Base-by-base conservation (phyloP, 331 rosid species). In the Arachis monticola region DNA sequence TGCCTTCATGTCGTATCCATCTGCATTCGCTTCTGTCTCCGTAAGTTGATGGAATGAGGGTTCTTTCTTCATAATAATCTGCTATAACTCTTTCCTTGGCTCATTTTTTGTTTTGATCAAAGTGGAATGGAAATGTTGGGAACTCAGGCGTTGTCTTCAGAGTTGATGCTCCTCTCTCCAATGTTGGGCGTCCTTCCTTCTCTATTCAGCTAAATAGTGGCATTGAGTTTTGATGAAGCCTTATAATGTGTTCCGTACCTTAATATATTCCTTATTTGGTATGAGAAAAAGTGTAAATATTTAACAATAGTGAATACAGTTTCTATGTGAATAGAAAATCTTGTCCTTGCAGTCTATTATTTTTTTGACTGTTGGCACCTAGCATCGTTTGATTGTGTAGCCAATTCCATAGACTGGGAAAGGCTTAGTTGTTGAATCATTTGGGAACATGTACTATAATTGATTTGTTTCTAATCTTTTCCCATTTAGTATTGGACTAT, bases 101-200 rank as follows among this genome's bases (percentile, higher is more conserved):
- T 78, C 22, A 64, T 38, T 40, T 60, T 41, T 61, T 50, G 69
- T 35, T 4, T 35, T 35, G 98, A 79, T 95, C 98, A 58, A 95
- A 95, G 80, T 95, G 99, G 99, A 95, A 90, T 67, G 99, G 98
- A 56, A 95, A 95, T 78, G 88, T 95, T 4, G 99, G 99, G 53
- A 86, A 79, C 67, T 87, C 97, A 1, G 98, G 98, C 53, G 52
- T 93, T 14, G 97, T 91, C 62, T 69, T 91, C 35, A 87, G 97
- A 81, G 89, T 83, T 55, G 98, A 93, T 77, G 47, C 94, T 38
- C 98, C 98, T 0, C 94, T 93, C 42, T 68, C 85, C 63, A 79
- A 69, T 67, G 82, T 87, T 11, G 93, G 95, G 48, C 89, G 88
- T 52, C 91, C 97, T 65, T 93, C 92, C 45, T 89, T 84, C 69